phyloP scores from a whole-genome alignment of 2,329 filamentous ascomycete species.

The Didymella exigua region DNA sequence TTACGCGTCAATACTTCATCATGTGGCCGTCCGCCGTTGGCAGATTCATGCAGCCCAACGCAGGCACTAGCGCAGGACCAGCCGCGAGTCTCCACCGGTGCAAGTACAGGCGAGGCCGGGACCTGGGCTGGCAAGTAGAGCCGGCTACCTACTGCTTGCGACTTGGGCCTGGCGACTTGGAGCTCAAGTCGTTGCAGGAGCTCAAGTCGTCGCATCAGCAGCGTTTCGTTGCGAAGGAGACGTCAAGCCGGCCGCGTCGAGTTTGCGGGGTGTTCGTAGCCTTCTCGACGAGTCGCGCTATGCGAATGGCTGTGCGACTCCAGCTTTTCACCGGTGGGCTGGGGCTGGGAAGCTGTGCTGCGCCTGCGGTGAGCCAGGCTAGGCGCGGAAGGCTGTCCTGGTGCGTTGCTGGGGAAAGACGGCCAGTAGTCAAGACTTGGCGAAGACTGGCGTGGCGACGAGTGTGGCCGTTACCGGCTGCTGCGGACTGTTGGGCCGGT shows the following conservation, averaged over 20 bases:
- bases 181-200: neutral
- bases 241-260: neutral
- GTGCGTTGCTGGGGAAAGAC: neutral
- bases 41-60: conserved; percentile 1
- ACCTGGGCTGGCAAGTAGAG: neutral
- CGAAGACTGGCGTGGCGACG: neutral
- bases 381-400: neutral
- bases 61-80: conserved; percentile 16
- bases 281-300: neutral
- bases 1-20: conserved; percentile 14
- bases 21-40: neutral
- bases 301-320: neutral
- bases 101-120: conserved; percentile 2
- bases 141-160: neutral
- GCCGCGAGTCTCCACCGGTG: conserved; percentile 10
- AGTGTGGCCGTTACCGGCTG: neutral
- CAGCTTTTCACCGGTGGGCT: conserved; percentile 5
- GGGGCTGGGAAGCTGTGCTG: neutral
- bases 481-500: conserved; percentile 6
- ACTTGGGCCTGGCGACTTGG: neutral
- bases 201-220: neutral
- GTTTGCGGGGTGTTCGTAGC: neutral
- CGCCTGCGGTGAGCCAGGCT: neutral
- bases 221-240: neutral
- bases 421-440: neutral